A percentile compares a stretch with the other conserved stretches of the same genome.
Conservation (phyloP, 495 filamentous ascomycete genomes). For the Neurospora hispaniola region DNA sequence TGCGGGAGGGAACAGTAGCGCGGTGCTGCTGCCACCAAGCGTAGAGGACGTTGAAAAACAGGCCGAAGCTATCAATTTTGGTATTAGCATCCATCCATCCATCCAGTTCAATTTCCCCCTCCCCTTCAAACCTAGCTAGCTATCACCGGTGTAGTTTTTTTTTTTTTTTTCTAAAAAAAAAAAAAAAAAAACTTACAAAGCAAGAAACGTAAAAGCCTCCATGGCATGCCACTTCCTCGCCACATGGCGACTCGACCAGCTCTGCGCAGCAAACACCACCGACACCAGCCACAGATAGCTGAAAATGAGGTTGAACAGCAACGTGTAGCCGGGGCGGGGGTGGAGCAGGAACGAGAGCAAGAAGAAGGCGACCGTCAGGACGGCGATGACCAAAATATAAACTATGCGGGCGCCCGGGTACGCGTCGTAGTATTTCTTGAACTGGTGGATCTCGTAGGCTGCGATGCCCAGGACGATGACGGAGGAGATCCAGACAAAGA, state of each 20-base stretch:
- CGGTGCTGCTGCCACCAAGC: conserved; percentile 35
- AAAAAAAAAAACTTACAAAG: conserved; percentile 40
- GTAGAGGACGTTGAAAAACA: conserved; percentile 41
- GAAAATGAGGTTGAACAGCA: conserved; percentile 49
- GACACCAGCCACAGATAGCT: conserved; percentile 55
- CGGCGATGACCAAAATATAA: conserved; percentile 48
- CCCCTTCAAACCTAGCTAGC: too few relatives aligned
- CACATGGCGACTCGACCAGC: conserved; percentile 13
- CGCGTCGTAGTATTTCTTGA: conserved; percentile 1
- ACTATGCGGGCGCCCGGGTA: conserved; percentile 35
- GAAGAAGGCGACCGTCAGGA: conserved; percentile 48
- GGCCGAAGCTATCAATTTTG: conserved; percentile 32
- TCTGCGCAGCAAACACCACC: conserved; percentile 48
- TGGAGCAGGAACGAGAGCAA: conserved; percentile 45
- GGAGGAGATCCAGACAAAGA: conserved; percentile 41
- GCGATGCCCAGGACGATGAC: conserved; percentile 53
- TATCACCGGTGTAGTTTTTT: too few relatives aligned
- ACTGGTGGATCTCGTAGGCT: conserved; percentile 37
- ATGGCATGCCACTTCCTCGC: conserved; percentile 38
- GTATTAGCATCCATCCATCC: conserved; percentile 12
- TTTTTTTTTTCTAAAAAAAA: too few relatives aligned
- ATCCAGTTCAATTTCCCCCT: too few relatives aligned
- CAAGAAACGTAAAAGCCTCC: conserved; percentile 51
- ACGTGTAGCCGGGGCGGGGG: conserved; percentile 35
- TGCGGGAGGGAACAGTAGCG: conserved; percentile 6